A percentile compares a stretch with the other conserved stretches of the same genome.
Evolutionary conservation across 495 filamentous ascomycete genomes (phyloP).

Genomic region (Aspergillus heteromorphus): DNA sequence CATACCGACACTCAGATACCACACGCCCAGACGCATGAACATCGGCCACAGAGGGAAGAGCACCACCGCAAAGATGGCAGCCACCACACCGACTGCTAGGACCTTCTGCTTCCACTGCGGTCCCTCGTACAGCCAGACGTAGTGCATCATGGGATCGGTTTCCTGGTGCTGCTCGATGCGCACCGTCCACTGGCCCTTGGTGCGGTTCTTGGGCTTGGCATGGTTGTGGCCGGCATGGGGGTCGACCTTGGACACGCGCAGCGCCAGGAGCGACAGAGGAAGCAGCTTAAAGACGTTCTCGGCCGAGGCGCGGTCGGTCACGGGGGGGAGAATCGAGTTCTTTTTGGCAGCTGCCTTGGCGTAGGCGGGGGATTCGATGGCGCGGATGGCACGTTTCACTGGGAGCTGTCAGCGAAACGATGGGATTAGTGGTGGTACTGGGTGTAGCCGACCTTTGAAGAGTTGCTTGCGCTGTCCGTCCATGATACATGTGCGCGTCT

Average conservation of each 20-base stretch:
- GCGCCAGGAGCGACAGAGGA: constrained; percentile 87
- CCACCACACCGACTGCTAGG: constrained; percentile 76
- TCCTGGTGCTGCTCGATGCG: constrained; percentile 97
- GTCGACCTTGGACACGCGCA: constrained; percentile 85
- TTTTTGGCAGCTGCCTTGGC: constrained; percentile 73
- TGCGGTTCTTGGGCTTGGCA: constrained; percentile 73
- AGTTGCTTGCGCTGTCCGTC: constrained; percentile 97
- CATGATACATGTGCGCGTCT: constrained; percentile 85
- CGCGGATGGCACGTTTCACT: constrained; percentile 97
- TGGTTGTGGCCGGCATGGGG: constrained; percentile 66
- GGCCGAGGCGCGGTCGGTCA: constrained; percentile 77
- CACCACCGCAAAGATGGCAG: constrained; percentile 77
- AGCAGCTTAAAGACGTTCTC: constrained; percentile 94
- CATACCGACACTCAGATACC: constrained; percentile 96
- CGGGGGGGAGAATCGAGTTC: constrained; percentile 81
- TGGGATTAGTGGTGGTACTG: neutral
- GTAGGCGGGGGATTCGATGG: constrained; percentile 85
- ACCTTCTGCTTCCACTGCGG: constrained; percentile 88
- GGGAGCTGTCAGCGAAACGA: neutral
- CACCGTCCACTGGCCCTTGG: constrained; percentile 96
- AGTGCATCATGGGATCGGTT: constrained; percentile 82
- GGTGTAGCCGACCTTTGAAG: constrained; percentile 67
- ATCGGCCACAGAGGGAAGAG: constrained; percentile 97
- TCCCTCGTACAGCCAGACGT: constrained; percentile 95
- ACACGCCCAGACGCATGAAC: constrained; percentile 84